phyloP scores from a whole-genome alignment of 2,329 filamentous ascomycete species.

The Stagonosporopsis vannaccii region DNA sequence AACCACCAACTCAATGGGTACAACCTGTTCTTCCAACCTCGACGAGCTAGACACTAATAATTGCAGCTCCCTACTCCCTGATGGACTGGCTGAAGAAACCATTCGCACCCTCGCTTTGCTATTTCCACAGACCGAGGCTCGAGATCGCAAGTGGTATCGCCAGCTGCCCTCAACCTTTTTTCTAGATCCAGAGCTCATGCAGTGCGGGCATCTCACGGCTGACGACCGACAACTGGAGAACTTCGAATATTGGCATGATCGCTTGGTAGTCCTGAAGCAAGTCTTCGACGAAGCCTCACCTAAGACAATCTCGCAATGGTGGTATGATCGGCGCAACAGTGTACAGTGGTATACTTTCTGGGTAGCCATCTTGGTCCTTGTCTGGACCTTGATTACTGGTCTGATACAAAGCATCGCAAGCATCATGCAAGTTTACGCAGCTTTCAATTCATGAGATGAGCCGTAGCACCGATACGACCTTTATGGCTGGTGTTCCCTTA shows the following conservation, averaged over 20 bases:
- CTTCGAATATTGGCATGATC: constrained; percentile 54
- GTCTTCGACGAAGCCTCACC: constrained; percentile 49
- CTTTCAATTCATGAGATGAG: constrained; percentile 28
- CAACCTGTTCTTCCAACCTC: neutral
- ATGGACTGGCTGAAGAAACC: constrained; percentile 48
- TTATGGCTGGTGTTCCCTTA: too few relatives aligned
- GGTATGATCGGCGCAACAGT: constrained; percentile 53
- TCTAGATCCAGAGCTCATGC: constrained; percentile 37
- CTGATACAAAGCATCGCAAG: constrained; percentile 55
- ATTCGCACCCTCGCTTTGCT: constrained; percentile 49
- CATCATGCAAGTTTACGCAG: constrained; percentile 36
- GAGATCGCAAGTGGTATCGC: constrained; percentile 31
- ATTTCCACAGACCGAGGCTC: constrained; percentile 41
- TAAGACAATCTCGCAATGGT: constrained; percentile 52
- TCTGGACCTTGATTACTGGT: constrained; percentile 53
- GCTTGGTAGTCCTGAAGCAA: constrained; percentile 54
- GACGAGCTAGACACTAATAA: neutral
- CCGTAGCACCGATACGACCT: too few relatives aligned
- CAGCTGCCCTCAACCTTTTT: neutral
- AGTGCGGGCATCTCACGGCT: constrained; percentile 42
- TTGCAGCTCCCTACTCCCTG: constrained; percentile 35
- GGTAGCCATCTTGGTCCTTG: constrained; percentile 50
- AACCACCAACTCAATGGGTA: constrained; percentile 28
- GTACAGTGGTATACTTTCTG: constrained; percentile 57
- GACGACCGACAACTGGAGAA: constrained; percentile 44